These are phyloP conservation scores for Tagetes patula DNA, from an alignment of 129 eudicot genomes.

Conservation along the genomic window DNA sequence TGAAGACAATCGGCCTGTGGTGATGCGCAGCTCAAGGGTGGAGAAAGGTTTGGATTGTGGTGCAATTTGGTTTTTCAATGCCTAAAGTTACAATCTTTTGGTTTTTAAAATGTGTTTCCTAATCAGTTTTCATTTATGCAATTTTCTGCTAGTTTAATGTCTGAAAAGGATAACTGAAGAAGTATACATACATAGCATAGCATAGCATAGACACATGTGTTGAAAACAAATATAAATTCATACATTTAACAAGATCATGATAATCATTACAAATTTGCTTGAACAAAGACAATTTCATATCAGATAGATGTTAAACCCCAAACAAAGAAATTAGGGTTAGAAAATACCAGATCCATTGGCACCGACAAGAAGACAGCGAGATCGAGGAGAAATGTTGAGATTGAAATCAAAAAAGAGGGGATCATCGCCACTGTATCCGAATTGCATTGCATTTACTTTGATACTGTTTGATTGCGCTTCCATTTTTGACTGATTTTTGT, in stretches of 20 bases:
- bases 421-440: slow-evolving; percentile 61
- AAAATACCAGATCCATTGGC: slow-evolving; percentile 91
- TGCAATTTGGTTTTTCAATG: no score
- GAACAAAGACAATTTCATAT: not conserved
- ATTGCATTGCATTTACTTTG: slow-evolving; percentile 83
- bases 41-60: no score
- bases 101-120: not conserved
- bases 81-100: no score
- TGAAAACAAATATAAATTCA: no score
- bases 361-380: slow-evolving; percentile 96
- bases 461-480: slow-evolving; percentile 43
- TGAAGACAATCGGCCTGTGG: no score
- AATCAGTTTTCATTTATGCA: not conserved
- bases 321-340: not conserved
- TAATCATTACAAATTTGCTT: not conserved
- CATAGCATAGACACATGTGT: no score
- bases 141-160: no score
- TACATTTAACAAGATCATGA: not conserved
- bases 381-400: slow-evolving; percentile 65
- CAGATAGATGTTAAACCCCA: not conserved
- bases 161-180: not conserved
- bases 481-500: slow-evolving; percentile 24
- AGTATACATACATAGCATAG: no score
- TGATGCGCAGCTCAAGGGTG: no score
- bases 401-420: slow-evolving; percentile 70